Evolutionary conservation across 495 filamentous ascomycete genomes (phyloP).

Genomic region (Aspergillus conjunctus): DNA sequence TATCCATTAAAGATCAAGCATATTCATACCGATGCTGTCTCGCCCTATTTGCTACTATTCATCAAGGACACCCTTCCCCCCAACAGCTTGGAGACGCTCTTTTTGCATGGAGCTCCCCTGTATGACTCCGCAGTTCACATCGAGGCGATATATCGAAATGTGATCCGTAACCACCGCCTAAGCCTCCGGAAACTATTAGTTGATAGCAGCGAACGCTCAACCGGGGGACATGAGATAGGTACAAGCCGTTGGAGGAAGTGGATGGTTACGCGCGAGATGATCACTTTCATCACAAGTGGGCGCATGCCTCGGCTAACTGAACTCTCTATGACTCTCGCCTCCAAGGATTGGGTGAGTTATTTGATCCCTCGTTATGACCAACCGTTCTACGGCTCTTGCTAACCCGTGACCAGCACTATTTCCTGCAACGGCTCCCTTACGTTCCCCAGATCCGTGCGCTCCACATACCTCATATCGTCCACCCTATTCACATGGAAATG

Average conservation of each 20-base stretch:
- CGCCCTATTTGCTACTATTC: constrained; percentile 74
- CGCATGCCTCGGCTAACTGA: constrained; percentile 77
- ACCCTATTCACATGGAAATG: constrained; percentile 59
- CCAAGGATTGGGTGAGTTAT: constrained; percentile 79
- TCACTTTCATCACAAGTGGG: constrained; percentile 79
- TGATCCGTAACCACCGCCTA: constrained; percentile 68
- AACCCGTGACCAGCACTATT: constrained; percentile 65
- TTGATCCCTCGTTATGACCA: not conserved
- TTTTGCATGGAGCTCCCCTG: constrained; percentile 72
- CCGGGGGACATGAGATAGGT: constrained; percentile 35
- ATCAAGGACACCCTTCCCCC: constrained; percentile 84
- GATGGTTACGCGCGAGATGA: constrained; percentile 73
- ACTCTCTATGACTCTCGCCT: constrained; percentile 74
- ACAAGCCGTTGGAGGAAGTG: constrained; percentile 66
- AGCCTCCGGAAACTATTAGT: constrained; percentile 80
- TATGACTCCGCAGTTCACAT: constrained; percentile 63
- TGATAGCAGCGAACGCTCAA: constrained; percentile 63
- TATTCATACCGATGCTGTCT: constrained; percentile 83
- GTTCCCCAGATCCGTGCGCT: constrained; percentile 75
- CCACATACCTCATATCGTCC: constrained; percentile 73
- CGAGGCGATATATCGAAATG: constrained; percentile 72
- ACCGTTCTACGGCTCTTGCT: constrained; percentile 14
- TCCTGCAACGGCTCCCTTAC: constrained; percentile 79
- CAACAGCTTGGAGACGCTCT: constrained; percentile 81
- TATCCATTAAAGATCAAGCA: constrained; percentile 76